phyloP scores from a whole-genome alignment of 2,329 filamentous ascomycete species.

The Plenodomus biglobosus region DNA sequence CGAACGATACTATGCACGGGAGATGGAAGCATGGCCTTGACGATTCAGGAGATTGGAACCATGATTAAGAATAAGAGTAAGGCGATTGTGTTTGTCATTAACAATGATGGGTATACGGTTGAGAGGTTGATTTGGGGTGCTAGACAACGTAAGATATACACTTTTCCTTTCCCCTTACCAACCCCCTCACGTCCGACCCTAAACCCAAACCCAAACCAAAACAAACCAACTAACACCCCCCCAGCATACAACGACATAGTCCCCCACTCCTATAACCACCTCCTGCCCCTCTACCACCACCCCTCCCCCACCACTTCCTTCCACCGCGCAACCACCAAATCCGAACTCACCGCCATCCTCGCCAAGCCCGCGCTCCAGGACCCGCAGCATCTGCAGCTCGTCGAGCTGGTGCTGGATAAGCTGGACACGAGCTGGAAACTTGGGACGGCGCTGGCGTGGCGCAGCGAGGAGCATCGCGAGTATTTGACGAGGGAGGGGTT shows the following conservation, averaged over 20 bases:
- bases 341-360: slow-evolving; percentile 43
- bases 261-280: slow-evolving; percentile 43
- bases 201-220: neutral
- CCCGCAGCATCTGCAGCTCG: slow-evolving; percentile 41
- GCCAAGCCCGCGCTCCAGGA: slow-evolving; percentile 29
- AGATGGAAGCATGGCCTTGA: slow-evolving; percentile 67
- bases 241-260: slow-evolving; percentile 46
- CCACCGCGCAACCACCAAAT: slow-evolving; percentile 43
- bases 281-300: slow-evolving; percentile 47
- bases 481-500: slow-evolving; percentile 46
- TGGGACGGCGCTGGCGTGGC: slow-evolving; percentile 45
- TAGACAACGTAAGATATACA: slow-evolving; percentile 28
- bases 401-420: slow-evolving; percentile 48
- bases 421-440: slow-evolving; percentile 27
- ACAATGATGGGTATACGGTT: slow-evolving; percentile 53
- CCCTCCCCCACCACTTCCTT: slow-evolving; percentile 34
- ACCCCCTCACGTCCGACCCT: too few species aligned
- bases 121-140: slow-evolving; percentile 52
- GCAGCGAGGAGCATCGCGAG: slow-evolving; percentile 40
- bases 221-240: slow-evolving; percentile 2
- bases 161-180: neutral
- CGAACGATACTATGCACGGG: slow-evolving; percentile 62
- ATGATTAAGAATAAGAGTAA: slow-evolving; percentile 54
- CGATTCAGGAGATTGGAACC: slow-evolving; percentile 65
- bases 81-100: slow-evolving; percentile 48